These are phyloP conservation scores for Sedum album DNA, from an alignment of 164 flowering plant genomes.

Conservation along the genomic window DNA sequence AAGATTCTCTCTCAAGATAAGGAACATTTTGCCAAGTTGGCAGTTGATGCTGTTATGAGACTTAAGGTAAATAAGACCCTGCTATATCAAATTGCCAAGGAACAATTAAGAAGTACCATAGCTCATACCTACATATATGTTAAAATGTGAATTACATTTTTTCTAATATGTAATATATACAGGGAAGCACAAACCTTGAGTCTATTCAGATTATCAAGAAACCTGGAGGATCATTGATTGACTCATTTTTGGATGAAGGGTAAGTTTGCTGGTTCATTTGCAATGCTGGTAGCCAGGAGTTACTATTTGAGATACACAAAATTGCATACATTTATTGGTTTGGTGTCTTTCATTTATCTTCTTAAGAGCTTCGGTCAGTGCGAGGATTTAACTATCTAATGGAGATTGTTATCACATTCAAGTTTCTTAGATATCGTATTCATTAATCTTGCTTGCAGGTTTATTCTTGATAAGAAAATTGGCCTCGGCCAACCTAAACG, in stretches of 20 bases:
- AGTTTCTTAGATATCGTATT: background rate
- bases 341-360: too few relatives aligned
- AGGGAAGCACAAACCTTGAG: constrained; percentile 98
- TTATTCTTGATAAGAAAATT: background rate
- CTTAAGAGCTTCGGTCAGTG: too few relatives aligned
- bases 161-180: constrained; percentile 4
- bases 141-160: background rate
- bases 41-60: constrained; percentile 96
- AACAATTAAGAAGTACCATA: too few relatives aligned
- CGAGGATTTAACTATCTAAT: background rate
- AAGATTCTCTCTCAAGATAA: constrained; percentile 95
- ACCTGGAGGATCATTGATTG: constrained; percentile 90
- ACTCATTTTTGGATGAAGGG: constrained; percentile 98
- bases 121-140: background rate
- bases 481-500: background rate
- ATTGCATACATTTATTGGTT: background rate
- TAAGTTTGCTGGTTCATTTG: constrained; percentile 11
- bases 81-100: background rate
- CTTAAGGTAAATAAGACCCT: constrained; percentile 49
- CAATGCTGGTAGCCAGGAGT: background rate
- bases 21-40: constrained; percentile 89
- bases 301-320: background rate
- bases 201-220: constrained; percentile 95
- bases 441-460: background rate
- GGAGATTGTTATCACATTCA: background rate